These are phyloP conservation scores for Aspergillus cristatus DNA, from an alignment of 495 filamentous ascomycete genomes.

Conservation along the genomic window DNA sequence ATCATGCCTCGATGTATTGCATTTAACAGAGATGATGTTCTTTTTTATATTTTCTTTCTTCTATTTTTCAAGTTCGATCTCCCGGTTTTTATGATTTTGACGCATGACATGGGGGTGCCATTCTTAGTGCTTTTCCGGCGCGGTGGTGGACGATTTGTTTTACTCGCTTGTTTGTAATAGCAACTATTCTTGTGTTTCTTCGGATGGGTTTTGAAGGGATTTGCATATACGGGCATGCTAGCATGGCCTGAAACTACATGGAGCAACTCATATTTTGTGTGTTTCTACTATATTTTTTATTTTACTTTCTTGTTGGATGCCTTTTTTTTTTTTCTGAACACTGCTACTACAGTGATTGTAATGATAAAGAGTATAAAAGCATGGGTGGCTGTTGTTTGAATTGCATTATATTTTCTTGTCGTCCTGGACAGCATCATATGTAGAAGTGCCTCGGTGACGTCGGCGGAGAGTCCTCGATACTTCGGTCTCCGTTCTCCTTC, in stretches of 20 bases:
- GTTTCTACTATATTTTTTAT: conserved; percentile 8
- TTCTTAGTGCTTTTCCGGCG: conserved; percentile 10
- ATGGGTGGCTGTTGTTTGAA: conserved; percentile 11
- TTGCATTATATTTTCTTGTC: conserved; percentile 1
- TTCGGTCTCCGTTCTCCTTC: neutral
- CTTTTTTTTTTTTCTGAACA: conserved; percentile 6
- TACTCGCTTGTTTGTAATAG: conserved; percentile 11
- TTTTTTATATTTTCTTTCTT: conserved; percentile 5
- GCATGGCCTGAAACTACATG: conserved; percentile 16
- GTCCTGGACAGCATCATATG: no score
- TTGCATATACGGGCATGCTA: conserved; percentile 19
- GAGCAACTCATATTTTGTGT: conserved; percentile 8
- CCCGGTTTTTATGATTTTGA: conserved; percentile 19
- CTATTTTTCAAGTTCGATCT: no score
- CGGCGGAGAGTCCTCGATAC: conserved; percentile 1
- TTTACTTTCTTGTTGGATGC: conserved; percentile 11
- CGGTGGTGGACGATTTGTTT: conserved; percentile 16
- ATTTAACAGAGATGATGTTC: conserved; percentile 10
- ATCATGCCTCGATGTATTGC: conserved; percentile 20
- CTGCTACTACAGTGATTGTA: conserved; percentile 17
- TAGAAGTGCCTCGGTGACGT: conserved; percentile 5
- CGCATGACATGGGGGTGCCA: conserved; percentile 14
- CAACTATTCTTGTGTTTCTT: conserved; percentile 23
- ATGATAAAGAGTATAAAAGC: conserved; percentile 32
- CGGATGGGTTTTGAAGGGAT: conserved; percentile 22